Evolutionary conservation across 73 alveolate genomes (phyloP).

Genomic region (Uronychia binucleata): DNA sequence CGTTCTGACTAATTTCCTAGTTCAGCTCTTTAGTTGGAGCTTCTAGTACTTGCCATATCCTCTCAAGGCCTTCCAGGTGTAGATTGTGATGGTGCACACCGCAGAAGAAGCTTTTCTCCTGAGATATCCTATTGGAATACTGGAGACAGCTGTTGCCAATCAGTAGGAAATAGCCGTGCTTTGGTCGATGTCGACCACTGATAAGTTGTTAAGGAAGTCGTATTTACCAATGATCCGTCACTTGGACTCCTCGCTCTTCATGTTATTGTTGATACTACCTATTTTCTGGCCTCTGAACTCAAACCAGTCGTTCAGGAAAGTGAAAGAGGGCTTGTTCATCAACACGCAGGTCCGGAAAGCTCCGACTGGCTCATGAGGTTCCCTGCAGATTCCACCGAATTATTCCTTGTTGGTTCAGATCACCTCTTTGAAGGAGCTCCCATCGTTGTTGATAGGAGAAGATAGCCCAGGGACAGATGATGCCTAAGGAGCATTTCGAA

Average conservation of each 20-base stretch:
- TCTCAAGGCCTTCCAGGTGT: conserved; percentile 88
- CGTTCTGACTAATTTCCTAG: conserved; percentile 78
- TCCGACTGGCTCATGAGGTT: conserved; percentile 61
- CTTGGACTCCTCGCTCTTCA: conserved; percentile 20
- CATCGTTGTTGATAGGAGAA: neutral
- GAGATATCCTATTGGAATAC: conserved; percentile 80
- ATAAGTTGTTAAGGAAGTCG: conserved; percentile 85
- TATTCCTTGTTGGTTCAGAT: conserved; percentile 23
- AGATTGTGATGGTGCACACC: conserved; percentile 78
- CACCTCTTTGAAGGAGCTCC: conserved; percentile 5
- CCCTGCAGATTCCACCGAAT: conserved; percentile 24
- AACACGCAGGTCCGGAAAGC: conserved; percentile 56
- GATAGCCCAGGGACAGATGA: neutral
- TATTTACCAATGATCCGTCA: conserved; percentile 85
- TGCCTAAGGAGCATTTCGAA: neutral
- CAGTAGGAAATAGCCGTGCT: conserved; percentile 77
- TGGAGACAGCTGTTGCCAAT: conserved; percentile 75
- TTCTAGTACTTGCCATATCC: conserved; percentile 93
- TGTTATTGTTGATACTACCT: conserved; percentile 76
- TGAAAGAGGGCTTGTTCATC: conserved; percentile 56
- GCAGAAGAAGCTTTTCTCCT: conserved; percentile 88
- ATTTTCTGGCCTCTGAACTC: conserved; percentile 96
- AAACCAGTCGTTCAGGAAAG: conserved; percentile 80
- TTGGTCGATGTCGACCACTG: conserved; percentile 82
- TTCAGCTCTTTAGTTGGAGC: conserved; percentile 81